phyloP scores from a whole-genome alignment of 371 early-diverging fungal species.

The Choanephora cucurbitarum region DNA sequence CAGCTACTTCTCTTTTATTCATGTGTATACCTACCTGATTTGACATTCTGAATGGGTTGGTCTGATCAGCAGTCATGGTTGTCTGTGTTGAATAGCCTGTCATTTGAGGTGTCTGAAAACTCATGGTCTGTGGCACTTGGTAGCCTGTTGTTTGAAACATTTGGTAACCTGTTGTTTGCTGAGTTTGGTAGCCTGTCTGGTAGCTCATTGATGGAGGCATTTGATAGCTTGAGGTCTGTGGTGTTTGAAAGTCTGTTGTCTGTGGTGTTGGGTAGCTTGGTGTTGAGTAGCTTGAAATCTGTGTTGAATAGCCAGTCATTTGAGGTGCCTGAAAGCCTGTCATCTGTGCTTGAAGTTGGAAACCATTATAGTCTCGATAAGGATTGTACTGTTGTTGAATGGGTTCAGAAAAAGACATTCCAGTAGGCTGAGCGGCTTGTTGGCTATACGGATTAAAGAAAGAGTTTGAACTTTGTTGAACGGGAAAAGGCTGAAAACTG shows the following conservation, averaged over 20 bases:
- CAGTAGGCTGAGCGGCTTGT: constrained; percentile 55
- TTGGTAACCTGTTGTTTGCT: background rate
- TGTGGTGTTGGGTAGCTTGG: too few species aligned
- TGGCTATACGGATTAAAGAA: constrained; percentile 52
- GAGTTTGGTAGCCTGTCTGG: background rate
- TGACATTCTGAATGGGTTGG: too few species aligned
- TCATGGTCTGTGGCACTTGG: background rate
- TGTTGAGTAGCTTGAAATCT: too few species aligned
- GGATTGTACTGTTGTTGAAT: background rate
- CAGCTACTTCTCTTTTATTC: constrained; percentile 24
- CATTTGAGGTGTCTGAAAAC: constrained; percentile 3
- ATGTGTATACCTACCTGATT: background rate
- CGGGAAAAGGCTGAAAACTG: constrained; percentile 25
- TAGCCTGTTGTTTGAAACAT: background rate
- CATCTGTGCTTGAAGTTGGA: constrained; percentile 4
- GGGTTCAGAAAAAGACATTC: constrained; percentile 35
- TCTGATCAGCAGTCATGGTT: too few species aligned
- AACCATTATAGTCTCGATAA: background rate
- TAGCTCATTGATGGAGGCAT: too few species aligned
- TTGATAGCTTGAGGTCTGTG: too few species aligned
- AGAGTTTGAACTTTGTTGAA: constrained; percentile 22
- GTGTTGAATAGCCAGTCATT: too few species aligned
- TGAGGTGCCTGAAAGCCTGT: background rate
- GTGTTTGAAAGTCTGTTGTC: too few species aligned
- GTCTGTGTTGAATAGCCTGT: background rate